Conservation (phyloP, 2,329 filamentous ascomycete species). For the Monosporascus sp. region DNA sequence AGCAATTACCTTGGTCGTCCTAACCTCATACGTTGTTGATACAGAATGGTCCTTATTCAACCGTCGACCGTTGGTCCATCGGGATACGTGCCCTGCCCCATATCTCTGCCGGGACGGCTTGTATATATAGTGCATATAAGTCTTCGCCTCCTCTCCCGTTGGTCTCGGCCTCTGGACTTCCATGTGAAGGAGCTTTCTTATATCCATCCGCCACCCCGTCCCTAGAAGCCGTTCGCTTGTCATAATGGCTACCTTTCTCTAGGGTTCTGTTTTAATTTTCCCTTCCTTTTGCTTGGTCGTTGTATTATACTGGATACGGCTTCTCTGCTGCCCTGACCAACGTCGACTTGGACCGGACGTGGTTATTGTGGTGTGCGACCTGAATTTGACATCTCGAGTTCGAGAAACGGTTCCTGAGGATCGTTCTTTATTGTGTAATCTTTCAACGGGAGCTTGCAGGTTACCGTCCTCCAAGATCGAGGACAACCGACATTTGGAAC, state of each 20-base stretch:
- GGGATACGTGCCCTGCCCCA: slow-evolving; percentile 8
- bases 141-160: slow-evolving; percentile 36
- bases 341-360: background rate
- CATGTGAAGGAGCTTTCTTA: slow-evolving; percentile 17
- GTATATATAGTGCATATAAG: slow-evolving; percentile 33
- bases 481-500: background rate
- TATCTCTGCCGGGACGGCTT: background rate
- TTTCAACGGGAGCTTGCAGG: background rate
- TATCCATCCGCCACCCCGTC: slow-evolving; percentile 21
- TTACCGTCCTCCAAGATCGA: background rate
- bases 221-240: slow-evolving; percentile 29
- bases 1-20: slow-evolving; percentile 1
- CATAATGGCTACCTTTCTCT: slow-evolving; percentile 38
- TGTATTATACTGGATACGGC: slow-evolving; percentile 24
- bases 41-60: slow-evolving; percentile 15
- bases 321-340: slow-evolving; percentile 1
- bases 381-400: background rate
- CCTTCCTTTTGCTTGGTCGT: slow-evolving; percentile 16
- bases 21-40: slow-evolving; percentile 22
- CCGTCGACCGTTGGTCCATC: slow-evolving; percentile 20
- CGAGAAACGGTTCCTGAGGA: background rate
- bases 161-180: slow-evolving; percentile 22
- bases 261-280: slow-evolving; percentile 6
- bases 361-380: background rate
- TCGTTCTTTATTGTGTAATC: background rate